Evolutionary conservation across 2,329 filamentous ascomycete species (phyloP).

Genomic region (Fusarium sp.): DNA sequence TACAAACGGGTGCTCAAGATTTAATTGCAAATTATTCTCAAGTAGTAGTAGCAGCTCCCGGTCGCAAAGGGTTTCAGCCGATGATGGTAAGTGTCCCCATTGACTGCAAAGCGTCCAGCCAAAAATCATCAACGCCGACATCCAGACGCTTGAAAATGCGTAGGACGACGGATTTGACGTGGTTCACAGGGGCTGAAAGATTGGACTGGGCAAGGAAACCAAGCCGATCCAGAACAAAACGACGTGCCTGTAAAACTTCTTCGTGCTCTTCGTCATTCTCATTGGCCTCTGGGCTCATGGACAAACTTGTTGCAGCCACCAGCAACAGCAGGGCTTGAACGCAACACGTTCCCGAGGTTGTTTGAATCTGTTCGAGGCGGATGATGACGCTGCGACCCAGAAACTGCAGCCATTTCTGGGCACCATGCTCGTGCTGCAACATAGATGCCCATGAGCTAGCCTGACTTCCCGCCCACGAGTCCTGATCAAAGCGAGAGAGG

Average conservation of each 20-base stretch:
- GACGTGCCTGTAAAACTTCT: background rate
- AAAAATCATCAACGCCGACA: conserved; percentile 4
- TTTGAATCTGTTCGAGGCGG: conserved; percentile 2
- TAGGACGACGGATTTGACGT: conserved; percentile 3
- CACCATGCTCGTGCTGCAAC: background rate
- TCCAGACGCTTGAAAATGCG: conserved; percentile 7
- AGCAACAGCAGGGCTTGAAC: conserved; percentile 3
- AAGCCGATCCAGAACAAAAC: conserved; percentile 1
- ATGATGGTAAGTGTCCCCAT: conserved; percentile 1
- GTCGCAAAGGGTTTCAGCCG: background rate
- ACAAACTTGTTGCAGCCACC: background rate
- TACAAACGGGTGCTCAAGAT: too few relatives aligned
- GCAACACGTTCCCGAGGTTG: background rate
- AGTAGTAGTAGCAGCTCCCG: too few relatives aligned
- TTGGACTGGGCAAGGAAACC: background rate
- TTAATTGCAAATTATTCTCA: too few relatives aligned
- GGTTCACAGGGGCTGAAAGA: background rate
- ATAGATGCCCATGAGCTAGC: background rate
- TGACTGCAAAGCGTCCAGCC: conserved; percentile 3
- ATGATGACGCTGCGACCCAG: conserved; percentile 5
- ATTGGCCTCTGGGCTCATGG: background rate
- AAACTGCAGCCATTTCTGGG: background rate
- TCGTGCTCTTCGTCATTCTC: background rate
- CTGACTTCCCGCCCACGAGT: background rate
- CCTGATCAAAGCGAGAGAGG: background rate